Evolutionary conservation across 352 stramenopile genomes (phyloP).

Genomic region (Elongisporangium prolatum): DNA sequence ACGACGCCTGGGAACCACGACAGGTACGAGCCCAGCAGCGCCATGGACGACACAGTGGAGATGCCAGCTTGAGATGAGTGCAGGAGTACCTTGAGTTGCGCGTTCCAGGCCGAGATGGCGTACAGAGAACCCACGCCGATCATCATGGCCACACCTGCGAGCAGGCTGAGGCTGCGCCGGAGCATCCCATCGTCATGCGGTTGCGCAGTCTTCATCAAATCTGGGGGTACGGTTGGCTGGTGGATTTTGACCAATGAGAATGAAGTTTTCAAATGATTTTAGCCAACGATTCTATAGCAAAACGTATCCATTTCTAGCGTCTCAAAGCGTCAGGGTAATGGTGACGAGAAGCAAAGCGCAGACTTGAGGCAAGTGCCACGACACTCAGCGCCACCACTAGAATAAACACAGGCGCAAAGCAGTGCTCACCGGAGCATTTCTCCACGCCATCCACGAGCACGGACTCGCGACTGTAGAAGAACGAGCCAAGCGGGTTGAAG

Average conservation of each 20-base stretch:
- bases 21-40: slow-evolving; percentile 73
- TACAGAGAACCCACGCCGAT: slow-evolving; percentile 74
- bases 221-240: neutral
- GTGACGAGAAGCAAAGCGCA: slow-evolving; percentile 40
- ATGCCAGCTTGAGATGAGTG: slow-evolving; percentile 74
- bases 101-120: slow-evolving; percentile 80
- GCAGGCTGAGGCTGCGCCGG: slow-evolving; percentile 35
- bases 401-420: slow-evolving; percentile 62
- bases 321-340: slow-evolving; percentile 19
- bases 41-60: slow-evolving; percentile 67
- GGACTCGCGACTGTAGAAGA: slow-evolving; percentile 43
- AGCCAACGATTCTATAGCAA: neutral
- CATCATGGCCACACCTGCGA: slow-evolving; percentile 61
- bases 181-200: slow-evolving; percentile 3
- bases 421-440: slow-evolving; percentile 52
- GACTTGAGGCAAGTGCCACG: slow-evolving; percentile 43
- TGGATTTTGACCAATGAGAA: neutral
- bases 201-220: neutral
- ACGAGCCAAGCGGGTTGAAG: slow-evolving; percentile 59
- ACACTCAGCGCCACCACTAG: slow-evolving; percentile 46
- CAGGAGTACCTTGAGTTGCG: slow-evolving; percentile 71
- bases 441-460: slow-evolving; percentile 26
- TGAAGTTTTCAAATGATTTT: neutral
- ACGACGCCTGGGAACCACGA: slow-evolving; percentile 65
- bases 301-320: neutral